phyloP scores from a whole-genome alignment of 202 grass and related monocot genomes.

The Eragrostis tef region DNA sequence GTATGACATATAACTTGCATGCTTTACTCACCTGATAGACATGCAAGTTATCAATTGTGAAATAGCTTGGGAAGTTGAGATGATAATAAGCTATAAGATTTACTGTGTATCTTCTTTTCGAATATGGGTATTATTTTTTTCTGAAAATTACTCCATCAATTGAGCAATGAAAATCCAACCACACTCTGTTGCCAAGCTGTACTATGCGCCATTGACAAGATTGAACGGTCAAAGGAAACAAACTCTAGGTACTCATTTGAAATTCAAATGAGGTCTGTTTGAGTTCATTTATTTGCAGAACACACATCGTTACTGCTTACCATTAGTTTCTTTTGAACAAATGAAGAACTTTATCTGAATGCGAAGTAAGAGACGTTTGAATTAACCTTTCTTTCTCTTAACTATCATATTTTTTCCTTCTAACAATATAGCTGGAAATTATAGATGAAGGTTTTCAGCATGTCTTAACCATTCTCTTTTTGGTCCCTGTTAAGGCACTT shows the following conservation, averaged over 20 bases:
- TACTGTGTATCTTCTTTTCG: not conserved
- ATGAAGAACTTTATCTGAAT: too few species aligned
- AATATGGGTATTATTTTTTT: not conserved
- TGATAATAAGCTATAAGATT: not conserved
- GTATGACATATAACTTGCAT: not conserved
- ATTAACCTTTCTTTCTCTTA: constrained; percentile 4
- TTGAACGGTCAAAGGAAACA: too few species aligned
- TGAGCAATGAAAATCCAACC: not conserved
- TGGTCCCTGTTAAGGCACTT: constrained; percentile 67
- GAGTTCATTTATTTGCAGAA: constrained; percentile 1
- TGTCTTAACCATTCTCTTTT: constrained; percentile 38
- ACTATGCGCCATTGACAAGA: not conserved
- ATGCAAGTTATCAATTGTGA: constrained; percentile 1
- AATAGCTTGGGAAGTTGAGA: not conserved
- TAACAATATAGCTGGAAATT: constrained; percentile 28
- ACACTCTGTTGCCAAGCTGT: not conserved
- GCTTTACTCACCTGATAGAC: constrained; percentile 9
- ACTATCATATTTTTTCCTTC: constrained; percentile 7
- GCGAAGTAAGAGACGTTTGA: not conserved
- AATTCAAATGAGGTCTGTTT: constrained; percentile 20
- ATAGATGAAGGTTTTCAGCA: constrained; percentile 39
- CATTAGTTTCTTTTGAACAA: constrained; percentile 25
- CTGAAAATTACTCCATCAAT: too few species aligned
- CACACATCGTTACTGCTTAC: constrained; percentile 1
- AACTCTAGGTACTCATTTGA: constrained; percentile 17